Base-by-base conservation (phyloP, 2,329 filamentous ascomycete species). In the Colletotrichum lindemuthianum region DNA sequence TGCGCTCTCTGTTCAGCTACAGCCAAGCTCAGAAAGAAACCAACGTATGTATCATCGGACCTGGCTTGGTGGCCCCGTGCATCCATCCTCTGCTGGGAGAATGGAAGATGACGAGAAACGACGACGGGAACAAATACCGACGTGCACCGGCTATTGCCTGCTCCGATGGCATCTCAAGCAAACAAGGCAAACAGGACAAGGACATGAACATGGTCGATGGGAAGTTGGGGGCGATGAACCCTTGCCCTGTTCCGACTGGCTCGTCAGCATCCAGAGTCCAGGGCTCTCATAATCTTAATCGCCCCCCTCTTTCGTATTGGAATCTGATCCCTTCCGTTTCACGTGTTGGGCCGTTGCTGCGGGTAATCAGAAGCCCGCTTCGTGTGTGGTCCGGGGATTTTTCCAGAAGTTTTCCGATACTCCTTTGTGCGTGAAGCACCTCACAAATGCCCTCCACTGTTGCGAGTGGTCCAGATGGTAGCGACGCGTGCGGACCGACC, bases 321-420 rank as follows among this genome's bases (percentile, higher is more conserved):
- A 59, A 49, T 24, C 24, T 24, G 24, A 24, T 24, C 24, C 39
- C 34, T 36, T 55, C 52, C 61, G 59, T 51, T 64, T 55, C 61
- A 64, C 61, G 61, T 64, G 61, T 45, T 39, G 33, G 45, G 44
- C 15, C 57, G 33, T 44, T 12, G 49, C 61, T 60, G 61, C 57
- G 50, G 15, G 49, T 55, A 41, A 60, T 55, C 13, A 15, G 24
- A 24, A 24, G 24, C 24, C 24, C 40, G 40, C n/a, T 59, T 33
- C 34, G 59, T 45, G n/a, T 12, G 39, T 39, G 5, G 24, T 57
- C 45, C 10, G 16, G 39, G 40, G 33, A 12, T 16, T 13, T 13
- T 12, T 11, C n/a, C 24, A 2, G 41, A 12, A 32, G 13, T 13
- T 24, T 43, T 15, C n/a, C 8, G 8, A 16, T 43, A 40, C 37